A percentile compares a stretch with the other conserved stretches of the same genome.
Conservation (phyloP, 441 rosid species). For the Gossypium gossypioides region DNA sequence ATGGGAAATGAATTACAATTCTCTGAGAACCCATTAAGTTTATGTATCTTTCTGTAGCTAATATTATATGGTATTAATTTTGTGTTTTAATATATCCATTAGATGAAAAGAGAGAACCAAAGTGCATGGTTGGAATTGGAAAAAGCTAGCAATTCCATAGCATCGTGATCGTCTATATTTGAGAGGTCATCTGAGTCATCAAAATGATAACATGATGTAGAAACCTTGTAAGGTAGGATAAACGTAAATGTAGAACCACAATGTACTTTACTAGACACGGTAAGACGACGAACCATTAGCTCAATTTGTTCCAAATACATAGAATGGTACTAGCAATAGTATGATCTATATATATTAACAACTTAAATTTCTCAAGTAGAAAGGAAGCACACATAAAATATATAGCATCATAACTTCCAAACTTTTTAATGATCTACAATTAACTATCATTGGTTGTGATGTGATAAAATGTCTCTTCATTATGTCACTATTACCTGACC, state of each 20-base stretch:
- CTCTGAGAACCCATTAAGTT: slow-evolving; percentile 30
- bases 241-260: slow-evolving; percentile 81
- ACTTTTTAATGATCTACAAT: background rate
- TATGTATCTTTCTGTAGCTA: slow-evolving; percentile 25
- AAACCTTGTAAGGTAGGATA: slow-evolving; percentile 69
- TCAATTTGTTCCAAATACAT: slow-evolving; percentile 43
- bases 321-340: background rate
- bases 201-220: slow-evolving; percentile 42
- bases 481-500: background rate
- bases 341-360: background rate
- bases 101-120: slow-evolving; percentile 57
- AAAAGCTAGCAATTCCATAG: slow-evolving; percentile 55
- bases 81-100: slow-evolving; percentile 42
- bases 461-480: background rate
- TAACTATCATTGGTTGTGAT: background rate
- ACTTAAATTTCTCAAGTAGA: background rate
- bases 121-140: slow-evolving; percentile 62
- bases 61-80: slow-evolving; percentile 31
- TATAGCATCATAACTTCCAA: background rate
- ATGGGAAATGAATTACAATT: slow-evolving; percentile 29
- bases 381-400: background rate
- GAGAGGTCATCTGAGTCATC: slow-evolving; percentile 47
- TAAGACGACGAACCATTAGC: slow-evolving; percentile 85
- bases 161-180: slow-evolving; percentile 51
- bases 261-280: slow-evolving; percentile 69